Base-by-base conservation (phyloP, 164 flowering plant species). In the Berberis thunbergii region DNA sequence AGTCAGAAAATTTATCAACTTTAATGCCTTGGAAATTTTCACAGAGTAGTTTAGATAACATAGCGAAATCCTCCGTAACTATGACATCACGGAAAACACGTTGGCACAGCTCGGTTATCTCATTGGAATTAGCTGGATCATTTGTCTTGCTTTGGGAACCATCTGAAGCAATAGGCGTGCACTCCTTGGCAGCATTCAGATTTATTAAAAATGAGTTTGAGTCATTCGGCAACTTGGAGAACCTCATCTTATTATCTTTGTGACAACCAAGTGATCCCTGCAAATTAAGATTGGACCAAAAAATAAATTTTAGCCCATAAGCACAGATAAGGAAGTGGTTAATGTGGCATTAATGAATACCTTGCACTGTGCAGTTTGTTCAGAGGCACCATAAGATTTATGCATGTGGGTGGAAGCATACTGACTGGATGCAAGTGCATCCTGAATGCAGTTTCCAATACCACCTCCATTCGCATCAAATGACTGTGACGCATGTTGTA, bases 31-130 rank as follows among this genome's bases (percentile, higher is more conserved):
- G 76, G 26, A 26, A 26, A 26, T 26, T 26, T 26, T 26, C 26
- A 26, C 26, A 26, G 64, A 91, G 81, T 57, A 87, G 70, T 70
- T 81, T 82, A 68, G 89, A 86, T 39, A 92, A 61, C 26, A 73
- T 74, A 39, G 76, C 67, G 67, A 92, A 89, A 72, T 88, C 76
- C 49, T 81, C 86, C 2, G 95, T 87, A 41, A 59, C 66, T 45
- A 84, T 38, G 41, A 87, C 67, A 61, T 76, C 64, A 54, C 60
- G 72, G 65, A 89, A 75, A 64, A 80, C 81, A 59, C 67, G 73
- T 61, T 70, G 81, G 68, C 89, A 84, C 68, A 53, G 63, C 61
- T 77, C 80, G 42, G 83, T 76, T 61, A 61, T 58, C 8, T 43
- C 66, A 49, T 13, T 38, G 38, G 8, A 67, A 72, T 64, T 64